Evolutionary conservation across 2,329 filamentous ascomycete genomes (phyloP).

Genomic region (Ophiostoma montium): DNA sequence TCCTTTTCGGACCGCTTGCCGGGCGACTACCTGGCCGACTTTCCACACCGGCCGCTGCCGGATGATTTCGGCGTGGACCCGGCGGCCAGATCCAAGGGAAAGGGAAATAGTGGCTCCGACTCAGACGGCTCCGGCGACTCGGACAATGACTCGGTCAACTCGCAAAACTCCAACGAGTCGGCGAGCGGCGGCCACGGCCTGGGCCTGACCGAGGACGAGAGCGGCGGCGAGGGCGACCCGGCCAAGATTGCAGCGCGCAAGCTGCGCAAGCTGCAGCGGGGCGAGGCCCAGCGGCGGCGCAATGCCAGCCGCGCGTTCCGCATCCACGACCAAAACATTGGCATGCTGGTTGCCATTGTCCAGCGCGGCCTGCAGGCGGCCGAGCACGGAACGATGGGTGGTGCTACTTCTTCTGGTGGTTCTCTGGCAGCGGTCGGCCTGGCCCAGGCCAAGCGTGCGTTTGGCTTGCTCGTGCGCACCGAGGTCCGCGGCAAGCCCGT

Average conservation of each 20-base stretch:
- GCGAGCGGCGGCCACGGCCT: neutral
- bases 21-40: conserved; percentile 24
- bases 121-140: conserved; percentile 6
- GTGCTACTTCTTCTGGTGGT: too few species aligned
- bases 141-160: neutral
- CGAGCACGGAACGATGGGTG: conserved; percentile 7
- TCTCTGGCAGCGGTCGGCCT: conserved; percentile 27
- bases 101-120: conserved; percentile 10
- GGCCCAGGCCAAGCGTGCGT: conserved; percentile 56
- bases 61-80: conserved; percentile 7
- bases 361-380: conserved; percentile 50
- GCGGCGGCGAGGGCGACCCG: neutral
- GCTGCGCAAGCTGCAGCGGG: neutral
- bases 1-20: conserved; percentile 30
- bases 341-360: conserved; percentile 53
- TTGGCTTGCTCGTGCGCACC: conserved; percentile 54
- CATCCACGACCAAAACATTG: conserved; percentile 37
- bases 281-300: conserved; percentile 18
- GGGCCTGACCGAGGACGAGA: neutral
- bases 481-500: conserved; percentile 37
- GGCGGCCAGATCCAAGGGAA: conserved; percentile 4
- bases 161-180: neutral
- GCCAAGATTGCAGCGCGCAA: conserved; percentile 2
- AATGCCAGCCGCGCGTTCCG: conserved; percentile 17
- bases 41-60: conserved; percentile 36